These are phyloP conservation scores for Colletotrichum tropicicola DNA, from an alignment of 2,329 filamentous ascomycete genomes.

Conservation along the genomic window DNA sequence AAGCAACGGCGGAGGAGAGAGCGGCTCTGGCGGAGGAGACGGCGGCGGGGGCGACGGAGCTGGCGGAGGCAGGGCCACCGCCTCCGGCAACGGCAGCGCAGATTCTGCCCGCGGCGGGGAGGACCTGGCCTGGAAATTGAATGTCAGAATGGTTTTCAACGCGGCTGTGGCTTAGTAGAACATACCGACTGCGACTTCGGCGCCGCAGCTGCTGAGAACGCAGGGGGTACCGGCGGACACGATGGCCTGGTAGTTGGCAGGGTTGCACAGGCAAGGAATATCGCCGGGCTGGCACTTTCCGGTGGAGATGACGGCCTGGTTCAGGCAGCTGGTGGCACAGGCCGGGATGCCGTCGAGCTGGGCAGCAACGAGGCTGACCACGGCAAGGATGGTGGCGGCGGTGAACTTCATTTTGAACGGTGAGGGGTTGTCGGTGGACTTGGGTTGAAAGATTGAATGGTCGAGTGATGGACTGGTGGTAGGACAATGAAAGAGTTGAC, in stretches of 20 bases:
- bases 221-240: slow-evolving; percentile 6
- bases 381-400: slow-evolving; percentile 17
- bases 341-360: slow-evolving; percentile 14
- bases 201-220: slow-evolving; percentile 12
- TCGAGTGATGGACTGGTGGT: not conserved
- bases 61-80: not conserved
- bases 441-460: not conserved
- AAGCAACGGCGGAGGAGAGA: not conserved
- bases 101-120: slow-evolving; percentile 14
- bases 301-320: slow-evolving; percentile 2
- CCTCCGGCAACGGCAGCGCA: not conserved
- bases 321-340: slow-evolving; percentile 18
- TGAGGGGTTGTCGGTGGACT: not conserved
- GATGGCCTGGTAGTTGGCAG: slow-evolving; percentile 19
- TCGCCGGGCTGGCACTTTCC: not conserved
- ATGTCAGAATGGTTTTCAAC: not conserved
- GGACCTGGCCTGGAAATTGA: slow-evolving; percentile 7
- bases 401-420: slow-evolving; percentile 28
- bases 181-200: slow-evolving; percentile 16
- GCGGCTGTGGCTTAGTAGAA: not conserved
- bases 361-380: slow-evolving; percentile 25
- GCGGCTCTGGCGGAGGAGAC: not conserved
- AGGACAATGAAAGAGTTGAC: not conserved
- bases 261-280: slow-evolving; percentile 6
- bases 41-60: not conserved